Base-by-base conservation (phyloP, 768 basidiomycete species). In the Punctularia strigosozonata region DNA sequence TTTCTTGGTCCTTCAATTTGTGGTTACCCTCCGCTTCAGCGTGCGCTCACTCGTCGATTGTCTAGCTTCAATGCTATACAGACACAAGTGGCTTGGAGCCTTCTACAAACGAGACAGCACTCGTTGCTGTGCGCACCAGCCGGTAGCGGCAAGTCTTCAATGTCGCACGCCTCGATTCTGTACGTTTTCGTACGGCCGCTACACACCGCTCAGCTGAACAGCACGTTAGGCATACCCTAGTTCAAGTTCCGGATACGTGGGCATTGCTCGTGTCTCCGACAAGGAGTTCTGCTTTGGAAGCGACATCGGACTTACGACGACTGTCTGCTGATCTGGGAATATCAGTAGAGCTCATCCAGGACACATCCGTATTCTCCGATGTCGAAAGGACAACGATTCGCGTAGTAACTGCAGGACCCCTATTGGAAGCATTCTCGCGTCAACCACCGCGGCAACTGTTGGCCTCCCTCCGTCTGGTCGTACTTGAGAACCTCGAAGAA, bases 401-500 rank as follows among this genome's bases (percentile, higher is more conserved):
- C 13, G 59, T 89, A 19, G 58, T 70, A 12, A 76, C 81, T 7
- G 64, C 82, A 3, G 40, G 60, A 8, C 59, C 66, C 34, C 61
- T 84, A 8, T 62, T 82, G 12, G 40, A 55, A 24, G 60, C 64
- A 6, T 45, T 80, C 25, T 61, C 56, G 19, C 50, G 55, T 22
- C 50, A 55, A 36, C 48, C 53, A 8, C 48, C 46, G 18, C 25
- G 32, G 22, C 14, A 49, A 50, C 38, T 58, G n/a, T 42, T 65
- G 15, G 55, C 45, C 4, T 64, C 63, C 31, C 65, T 90, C 17
- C 63, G 69, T 45, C 55, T 94, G 24, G 73, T 92, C 23, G 52
- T 98, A 4, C 81, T 83, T 43, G 91, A 97, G 45, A 80, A 82
- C 49, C 61, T 99, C 14, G 86, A 98, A 49, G 74, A 84, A 22